Conservation (phyloP, 2,329 filamentous ascomycete genomes). For the Phyllosticta citriasiana region DNA sequence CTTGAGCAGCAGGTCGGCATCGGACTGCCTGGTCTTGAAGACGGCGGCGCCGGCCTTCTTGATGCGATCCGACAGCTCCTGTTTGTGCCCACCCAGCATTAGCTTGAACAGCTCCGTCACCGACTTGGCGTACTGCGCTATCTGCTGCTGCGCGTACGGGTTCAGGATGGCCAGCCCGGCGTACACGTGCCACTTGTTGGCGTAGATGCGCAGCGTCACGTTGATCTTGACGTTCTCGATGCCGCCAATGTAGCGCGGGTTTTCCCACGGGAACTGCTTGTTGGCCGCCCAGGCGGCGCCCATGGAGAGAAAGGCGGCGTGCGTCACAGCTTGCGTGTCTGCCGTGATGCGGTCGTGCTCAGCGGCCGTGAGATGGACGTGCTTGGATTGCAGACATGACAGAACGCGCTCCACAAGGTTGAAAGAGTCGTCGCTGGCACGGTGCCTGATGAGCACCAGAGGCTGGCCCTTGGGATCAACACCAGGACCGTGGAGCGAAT, state of each 20-base stretch:
- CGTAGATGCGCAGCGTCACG: constrained; percentile 91
- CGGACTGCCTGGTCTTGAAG: constrained; percentile 46
- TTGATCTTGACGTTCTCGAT: constrained; percentile 99
- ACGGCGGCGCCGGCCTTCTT: constrained; percentile 69
- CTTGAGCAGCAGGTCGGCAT: constrained; percentile 55
- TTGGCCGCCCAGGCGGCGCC: constrained; percentile 96
- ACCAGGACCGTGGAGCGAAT: constrained; percentile 88
- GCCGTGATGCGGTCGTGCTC: constrained; percentile 96
- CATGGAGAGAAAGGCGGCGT: constrained; percentile 93
- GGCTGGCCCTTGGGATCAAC: constrained; percentile 85
- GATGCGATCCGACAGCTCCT: constrained; percentile 65
- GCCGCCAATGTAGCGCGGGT: constrained; percentile 87
- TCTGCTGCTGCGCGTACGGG: constrained; percentile 82
- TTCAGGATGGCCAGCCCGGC: constrained; percentile 95
- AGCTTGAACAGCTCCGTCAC: constrained; percentile 94
- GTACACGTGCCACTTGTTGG: constrained; percentile 99
- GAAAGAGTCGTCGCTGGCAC: constrained; percentile 67
- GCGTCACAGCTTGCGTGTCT: constrained; percentile 95
- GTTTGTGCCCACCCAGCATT: constrained; percentile 77
- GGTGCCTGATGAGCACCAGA: constrained; percentile 84
- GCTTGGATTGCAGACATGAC: constrained; percentile 71
- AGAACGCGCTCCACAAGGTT: constrained; percentile 72
- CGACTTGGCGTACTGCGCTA: constrained; percentile 83
- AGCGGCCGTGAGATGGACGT: constrained; percentile 75
- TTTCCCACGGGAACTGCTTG: constrained; percentile 93